Base-by-base conservation (phyloP, 2,329 filamentous ascomycete species). In the Leptographium flavum region DNA sequence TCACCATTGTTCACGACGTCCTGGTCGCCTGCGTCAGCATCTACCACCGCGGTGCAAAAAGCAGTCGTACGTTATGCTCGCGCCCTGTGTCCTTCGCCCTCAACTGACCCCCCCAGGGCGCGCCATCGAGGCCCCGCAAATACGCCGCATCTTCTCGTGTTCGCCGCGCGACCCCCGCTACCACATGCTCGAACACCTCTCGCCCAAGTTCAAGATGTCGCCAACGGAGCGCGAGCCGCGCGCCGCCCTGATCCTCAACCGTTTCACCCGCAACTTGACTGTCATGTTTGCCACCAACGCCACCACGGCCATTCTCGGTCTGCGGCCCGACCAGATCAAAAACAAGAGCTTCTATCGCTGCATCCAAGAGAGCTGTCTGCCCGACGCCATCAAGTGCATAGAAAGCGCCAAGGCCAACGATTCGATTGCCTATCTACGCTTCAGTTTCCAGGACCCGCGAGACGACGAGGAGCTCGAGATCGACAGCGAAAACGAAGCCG, bases 371-470 rank as follows among this genome's bases (percentile, higher is more conserved):
- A 81, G 79, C 49, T 92, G 84, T 53, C 67, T 92, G 25, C 67
- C 74, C 9, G 83, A 92, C 53, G 85, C 85, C 4, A 76, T 90
- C 30, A 74, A 77, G 50, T 88, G 83, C 54, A 63, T 94, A 28
- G 87, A 93, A 60, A 83, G 82, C 52, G 86, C 87, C 21, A 94
- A 94, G 59, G 81, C 82, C 25, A 93, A 94, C 55, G 85, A 94
- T 58, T 93, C 87, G 2, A 92, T 93, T 55, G 86, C 87, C 2
- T 93, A 94, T 55, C 68, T 94, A 48, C 81, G 87, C 17, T 94
- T 93, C 59, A 85, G 79, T 74, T 90, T 83, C 56, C 74, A 83
- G 44, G 81, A 92, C 57, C 85, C 85, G 17, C 70, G 81, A 27
- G 66, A 72, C 46, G 70, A 69, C 25, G 70, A 73, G 45, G 69